Evolutionary conservation across 73 alveolate species (phyloP), one percentile per base, ranked within the genome.

Genomic region (Tetrahymena borealis): DNA sequence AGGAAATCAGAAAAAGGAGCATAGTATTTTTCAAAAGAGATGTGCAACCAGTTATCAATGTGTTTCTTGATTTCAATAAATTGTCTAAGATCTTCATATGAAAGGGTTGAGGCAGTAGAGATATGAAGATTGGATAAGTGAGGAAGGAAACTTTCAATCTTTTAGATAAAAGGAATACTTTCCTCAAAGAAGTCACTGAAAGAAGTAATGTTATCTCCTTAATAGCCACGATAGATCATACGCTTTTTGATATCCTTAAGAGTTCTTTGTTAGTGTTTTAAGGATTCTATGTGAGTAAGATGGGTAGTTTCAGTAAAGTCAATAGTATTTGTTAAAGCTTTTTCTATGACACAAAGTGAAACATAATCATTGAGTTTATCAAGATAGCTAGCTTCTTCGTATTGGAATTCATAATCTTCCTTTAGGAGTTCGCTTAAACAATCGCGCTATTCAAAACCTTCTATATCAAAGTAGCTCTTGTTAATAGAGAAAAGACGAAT

Each of bases 1-100:
- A 60, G 85, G 85, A 60, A 60, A 20, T 60, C 85, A 60, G 85
- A 60, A 35, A 60, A 60, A n/a, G 85, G 85, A n/a, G 85, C 85
- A 60, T 60, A 60, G 35, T 60, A 60, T 18, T 60, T 60, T n/a
- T 60, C 85, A 60, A 60, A 60, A 60, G 85, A 60, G 28, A 60
- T 60, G 28, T 60, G 85, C 35, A 60, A n/a, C 85, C 85, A 60
- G 85, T 60, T 60, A n/a, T 60, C 85, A 60, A 60, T 60, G 9
- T 60, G 85, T 28, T 60, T 60, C 28, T 60, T 60, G 35, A 60
- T 60, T 60, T 60, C 85, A 60, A 60, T 60, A 35, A 60, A 60
- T 60, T 60, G 28, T 60, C 85, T 60, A 2, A 60, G 9, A 9
- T 60, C 85, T 60, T 60, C 85, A 60, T 24, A 60, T 18, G 85